Conservation (phyloP, 2,329 filamentous ascomycete genomes). For the Eutypa lata region DNA sequence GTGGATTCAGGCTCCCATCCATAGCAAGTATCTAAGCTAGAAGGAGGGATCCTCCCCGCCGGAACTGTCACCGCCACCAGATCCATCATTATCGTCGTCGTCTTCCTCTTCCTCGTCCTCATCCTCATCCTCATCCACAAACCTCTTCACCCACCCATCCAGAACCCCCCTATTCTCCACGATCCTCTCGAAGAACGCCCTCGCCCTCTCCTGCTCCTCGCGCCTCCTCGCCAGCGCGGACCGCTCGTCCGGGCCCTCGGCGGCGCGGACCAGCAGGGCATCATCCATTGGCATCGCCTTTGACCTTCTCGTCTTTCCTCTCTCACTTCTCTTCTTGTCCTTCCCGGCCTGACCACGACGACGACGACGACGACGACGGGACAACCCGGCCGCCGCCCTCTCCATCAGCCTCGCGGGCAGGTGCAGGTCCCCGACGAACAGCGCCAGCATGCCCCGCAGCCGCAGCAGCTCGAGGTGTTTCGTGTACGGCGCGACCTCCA, state of each 20-base stretch:
- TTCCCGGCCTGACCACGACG: no score
- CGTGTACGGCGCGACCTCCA: conserved; percentile 68
- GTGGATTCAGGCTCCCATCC: no score
- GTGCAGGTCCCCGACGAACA: conserved; percentile 72
- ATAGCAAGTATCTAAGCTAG: no score
- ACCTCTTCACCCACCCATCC: conserved; percentile 29
- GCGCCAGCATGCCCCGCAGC: conserved; percentile 68
- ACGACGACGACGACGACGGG: background rate
- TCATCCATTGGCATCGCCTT: no score
- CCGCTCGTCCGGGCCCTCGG: conserved; percentile 23
- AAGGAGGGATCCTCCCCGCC: background rate
- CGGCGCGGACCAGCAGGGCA: conserved; percentile 10
- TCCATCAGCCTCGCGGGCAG: conserved; percentile 36
- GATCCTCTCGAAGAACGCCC: conserved; percentile 35
- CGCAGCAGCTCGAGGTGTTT: conserved; percentile 64
- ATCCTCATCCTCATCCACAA: conserved; percentile 27
- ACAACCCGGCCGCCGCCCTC: background rate
- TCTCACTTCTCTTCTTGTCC: no score
- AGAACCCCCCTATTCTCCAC: conserved; percentile 26
- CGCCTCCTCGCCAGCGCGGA: conserved; percentile 22
- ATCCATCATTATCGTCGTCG: conserved; percentile 23
- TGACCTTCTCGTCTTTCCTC: no score
- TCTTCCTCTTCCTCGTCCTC: conserved; percentile 27
- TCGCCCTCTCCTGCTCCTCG: conserved; percentile 35
- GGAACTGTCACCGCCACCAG: background rate